Conservation (phyloP, 164 flowering plant genomes). For the Amborella trichopoda region DNA sequence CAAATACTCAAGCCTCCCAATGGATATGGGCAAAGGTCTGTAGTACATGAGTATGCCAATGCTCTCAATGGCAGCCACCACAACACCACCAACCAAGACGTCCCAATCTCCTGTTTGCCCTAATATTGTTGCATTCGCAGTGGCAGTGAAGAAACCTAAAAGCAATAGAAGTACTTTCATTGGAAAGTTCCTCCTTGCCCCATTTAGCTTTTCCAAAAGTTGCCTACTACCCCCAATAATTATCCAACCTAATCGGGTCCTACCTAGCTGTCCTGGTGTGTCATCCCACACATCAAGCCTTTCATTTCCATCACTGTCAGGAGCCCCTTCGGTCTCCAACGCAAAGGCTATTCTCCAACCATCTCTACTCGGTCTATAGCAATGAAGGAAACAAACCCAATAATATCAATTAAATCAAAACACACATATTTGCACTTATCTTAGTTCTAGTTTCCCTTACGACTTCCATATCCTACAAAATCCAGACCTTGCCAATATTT, state of each 20-base stretch:
- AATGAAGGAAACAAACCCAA: slow-evolving; percentile 12
- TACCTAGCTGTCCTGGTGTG: slow-evolving; percentile 18
- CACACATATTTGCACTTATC: too few species aligned
- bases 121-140: slow-evolving; percentile 82
- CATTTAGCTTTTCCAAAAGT: slow-evolving; percentile 62
- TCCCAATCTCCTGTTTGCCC: slow-evolving; percentile 99
- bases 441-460: too few species aligned
- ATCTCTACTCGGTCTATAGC: slow-evolving; percentile 24
- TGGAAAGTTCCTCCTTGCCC: slow-evolving; percentile 77
- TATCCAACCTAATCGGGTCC: slow-evolving; percentile 75
- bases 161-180: slow-evolving; percentile 81
- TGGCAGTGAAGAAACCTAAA: slow-evolving; percentile 87
- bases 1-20: slow-evolving; percentile 51
- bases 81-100: slow-evolving; percentile 88
- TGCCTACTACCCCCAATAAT: slow-evolving; percentile 62
- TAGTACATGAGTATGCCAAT: slow-evolving; percentile 84
- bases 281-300: slow-evolving; percentile 27
- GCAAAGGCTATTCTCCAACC: slow-evolving; percentile 45
- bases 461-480: too few species aligned
- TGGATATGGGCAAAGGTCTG: slow-evolving; percentile 27
- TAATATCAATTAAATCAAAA: too few species aligned
- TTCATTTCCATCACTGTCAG: slow-evolving; percentile 37
- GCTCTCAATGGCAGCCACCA: slow-evolving; percentile 93
- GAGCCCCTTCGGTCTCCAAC: slow-evolving; percentile 50
- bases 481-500: too few species aligned